A percentile compares a stretch with the other conserved stretches of the same genome.
These are phyloP conservation scores for Penicillium frequentans DNA, from an alignment of 2,329 filamentous ascomycete species.

Conservation along the genomic window DNA sequence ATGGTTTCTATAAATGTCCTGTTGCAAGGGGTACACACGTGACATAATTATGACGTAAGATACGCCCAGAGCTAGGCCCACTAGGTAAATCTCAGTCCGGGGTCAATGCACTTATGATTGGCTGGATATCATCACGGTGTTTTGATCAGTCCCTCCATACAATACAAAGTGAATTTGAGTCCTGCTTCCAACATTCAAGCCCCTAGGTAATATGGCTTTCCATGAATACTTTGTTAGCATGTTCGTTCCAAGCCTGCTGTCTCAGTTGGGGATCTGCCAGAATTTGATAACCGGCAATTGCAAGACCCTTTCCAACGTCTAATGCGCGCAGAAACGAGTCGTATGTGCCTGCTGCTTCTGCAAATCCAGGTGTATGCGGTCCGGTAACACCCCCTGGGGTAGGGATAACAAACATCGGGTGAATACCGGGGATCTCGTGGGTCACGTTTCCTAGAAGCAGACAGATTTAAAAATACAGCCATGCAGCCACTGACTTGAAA, in stretches of 20 bases:
- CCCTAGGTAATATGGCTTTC: not conserved
- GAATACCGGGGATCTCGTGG: conserved; percentile 2
- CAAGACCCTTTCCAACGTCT: not conserved
- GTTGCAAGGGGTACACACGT: not conserved
- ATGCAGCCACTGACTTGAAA: not conserved
- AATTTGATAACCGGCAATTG: not conserved
- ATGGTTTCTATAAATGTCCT: not conserved
- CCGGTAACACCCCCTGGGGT: not conserved
- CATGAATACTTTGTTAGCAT: not conserved
- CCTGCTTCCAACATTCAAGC: not conserved
- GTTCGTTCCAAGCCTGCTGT: not conserved
- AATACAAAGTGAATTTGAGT: not conserved
- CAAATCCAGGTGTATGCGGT: not conserved
- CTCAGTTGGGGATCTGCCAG: not conserved
- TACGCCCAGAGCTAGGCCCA: not conserved
- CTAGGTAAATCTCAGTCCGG: not conserved
- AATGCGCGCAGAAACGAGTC: conserved; percentile 1
- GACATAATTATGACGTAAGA: not conserved
- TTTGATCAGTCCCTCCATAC: not conserved
- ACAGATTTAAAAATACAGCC: not conserved
- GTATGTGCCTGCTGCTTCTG: conserved; percentile 2
- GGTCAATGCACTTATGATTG: not conserved
- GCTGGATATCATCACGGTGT: not conserved
- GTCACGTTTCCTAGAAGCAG: conserved; percentile 2
- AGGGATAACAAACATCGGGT: conserved; percentile 4